Evolutionary conservation across 257 asterid species (phyloP).

Genomic region (Solanum piurae): DNA sequence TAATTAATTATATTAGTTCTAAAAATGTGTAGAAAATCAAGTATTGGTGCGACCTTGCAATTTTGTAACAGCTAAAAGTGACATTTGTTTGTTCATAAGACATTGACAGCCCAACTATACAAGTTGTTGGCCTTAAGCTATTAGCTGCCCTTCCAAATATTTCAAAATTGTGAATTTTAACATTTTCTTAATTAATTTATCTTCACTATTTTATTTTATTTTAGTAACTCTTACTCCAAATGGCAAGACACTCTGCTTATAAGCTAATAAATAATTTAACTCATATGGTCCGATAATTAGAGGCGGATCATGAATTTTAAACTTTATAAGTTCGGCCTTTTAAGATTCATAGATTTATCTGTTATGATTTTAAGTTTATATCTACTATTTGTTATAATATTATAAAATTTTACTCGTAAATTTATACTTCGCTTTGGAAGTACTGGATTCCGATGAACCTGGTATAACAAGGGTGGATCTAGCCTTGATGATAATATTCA

Average conservation of each 20-base stretch:
- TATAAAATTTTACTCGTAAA: neutral
- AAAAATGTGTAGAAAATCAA: neutral
- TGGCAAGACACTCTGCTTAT: neutral
- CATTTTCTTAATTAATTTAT: neutral
- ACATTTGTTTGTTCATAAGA: conserved; percentile 18
- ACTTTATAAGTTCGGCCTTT: neutral
- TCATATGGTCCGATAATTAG: neutral
- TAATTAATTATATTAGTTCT: neutral
- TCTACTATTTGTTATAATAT: neutral
- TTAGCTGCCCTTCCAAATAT: neutral
- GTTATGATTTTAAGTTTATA: neutral
- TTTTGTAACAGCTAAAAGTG: conserved; percentile 17
- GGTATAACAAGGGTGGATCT: neutral
- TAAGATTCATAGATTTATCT: neutral
- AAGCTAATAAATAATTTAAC: neutral
- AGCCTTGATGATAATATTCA: rapidly evolving
- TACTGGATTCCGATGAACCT: rapidly evolving
- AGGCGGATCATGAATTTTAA: neutral
- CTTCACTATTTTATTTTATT: neutral
- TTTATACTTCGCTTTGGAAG: neutral
- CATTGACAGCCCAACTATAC: conserved; percentile 44
- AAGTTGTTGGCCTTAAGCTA: conserved; percentile 38
- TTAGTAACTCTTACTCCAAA: neutral
- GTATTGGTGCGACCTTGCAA: conserved; percentile 20
- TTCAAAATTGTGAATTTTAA: neutral